These are phyloP conservation scores for Cercospora zeae-maydis DNA, from an alignment of 2,329 filamentous ascomycete genomes.

Conservation along the genomic window DNA sequence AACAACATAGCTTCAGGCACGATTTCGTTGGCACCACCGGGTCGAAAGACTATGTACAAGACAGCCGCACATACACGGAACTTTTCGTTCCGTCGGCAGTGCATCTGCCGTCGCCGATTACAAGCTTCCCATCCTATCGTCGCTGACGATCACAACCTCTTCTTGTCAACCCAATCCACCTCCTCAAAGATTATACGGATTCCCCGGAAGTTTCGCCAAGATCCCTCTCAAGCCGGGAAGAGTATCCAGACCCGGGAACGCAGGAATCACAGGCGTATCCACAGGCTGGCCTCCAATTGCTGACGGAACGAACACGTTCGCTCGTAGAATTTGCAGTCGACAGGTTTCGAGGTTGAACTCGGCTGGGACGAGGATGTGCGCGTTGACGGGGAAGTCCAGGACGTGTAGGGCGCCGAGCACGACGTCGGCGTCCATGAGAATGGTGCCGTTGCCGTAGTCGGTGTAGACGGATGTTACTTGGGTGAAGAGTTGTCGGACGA, in stretches of 20 bases:
- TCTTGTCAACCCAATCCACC: too few relatives aligned
- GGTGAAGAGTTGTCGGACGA: slow-evolving; percentile 6
- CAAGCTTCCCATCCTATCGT: neutral
- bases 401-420: neutral
- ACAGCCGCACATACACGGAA: neutral
- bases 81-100: neutral
- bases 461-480: slow-evolving; percentile 2
- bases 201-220: neutral
- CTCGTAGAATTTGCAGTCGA: neutral
- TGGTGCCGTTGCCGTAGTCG: slow-evolving; percentile 7
- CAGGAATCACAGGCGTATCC: neutral
- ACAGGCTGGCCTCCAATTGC: slow-evolving; percentile 5
- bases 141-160: neutral
- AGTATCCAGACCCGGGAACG: slow-evolving; percentile 10
- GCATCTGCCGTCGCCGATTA: neutral
- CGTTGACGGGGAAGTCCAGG: neutral
- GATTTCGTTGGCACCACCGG: neutral
- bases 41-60: neutral
- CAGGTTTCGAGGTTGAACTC: slow-evolving; percentile 6
- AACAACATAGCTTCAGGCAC: neutral
- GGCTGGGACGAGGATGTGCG: slow-evolving; percentile 4
- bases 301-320: neutral
- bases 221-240: slow-evolving; percentile 4
- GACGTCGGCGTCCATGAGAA: slow-evolving; percentile 5
- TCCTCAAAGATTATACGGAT: neutral